Conservation (phyloP, 2,329 filamentous ascomycete genomes). For the Pyrenochaeta sp. region DNA sequence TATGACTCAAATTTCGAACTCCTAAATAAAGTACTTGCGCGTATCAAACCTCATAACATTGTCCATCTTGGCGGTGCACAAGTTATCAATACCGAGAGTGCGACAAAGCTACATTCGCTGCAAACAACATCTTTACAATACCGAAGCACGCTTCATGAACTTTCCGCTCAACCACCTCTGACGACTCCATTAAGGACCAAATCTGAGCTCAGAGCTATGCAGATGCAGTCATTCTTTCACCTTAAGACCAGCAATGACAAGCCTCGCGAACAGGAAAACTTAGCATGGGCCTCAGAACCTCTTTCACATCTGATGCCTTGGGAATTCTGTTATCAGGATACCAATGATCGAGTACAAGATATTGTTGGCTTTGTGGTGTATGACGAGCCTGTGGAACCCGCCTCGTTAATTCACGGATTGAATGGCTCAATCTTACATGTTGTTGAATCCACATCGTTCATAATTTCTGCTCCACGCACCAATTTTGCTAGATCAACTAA, state of each 20-base stretch:
- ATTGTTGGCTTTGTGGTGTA: slow-evolving; percentile 74
- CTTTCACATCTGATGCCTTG: slow-evolving; percentile 68
- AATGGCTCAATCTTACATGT: slow-evolving; percentile 76
- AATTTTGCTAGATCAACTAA: slow-evolving; percentile 53
- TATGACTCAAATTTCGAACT: slow-evolving; percentile 74
- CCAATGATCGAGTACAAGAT: slow-evolving; percentile 55
- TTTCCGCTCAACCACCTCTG: slow-evolving; percentile 63
- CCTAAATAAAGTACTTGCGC: slow-evolving; percentile 64
- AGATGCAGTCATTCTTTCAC: slow-evolving; percentile 84
- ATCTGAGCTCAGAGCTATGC: slow-evolving; percentile 74
- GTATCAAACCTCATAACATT: slow-evolving; percentile 66
- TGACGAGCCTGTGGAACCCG: slow-evolving; percentile 67
- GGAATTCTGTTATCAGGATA: slow-evolving; percentile 67
- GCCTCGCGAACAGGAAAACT: slow-evolving; percentile 17
- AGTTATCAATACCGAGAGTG: slow-evolving; percentile 63
- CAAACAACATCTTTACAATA: slow-evolving; percentile 49
- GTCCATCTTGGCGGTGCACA: slow-evolving; percentile 66
- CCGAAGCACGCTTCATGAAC: slow-evolving; percentile 55
- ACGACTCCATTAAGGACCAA: slow-evolving; percentile 62
- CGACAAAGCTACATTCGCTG: slow-evolving; percentile 65
- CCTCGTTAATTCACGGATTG: slow-evolving; percentile 70
- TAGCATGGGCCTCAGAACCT: slow-evolving; percentile 63
- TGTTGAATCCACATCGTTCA: slow-evolving; percentile 65
- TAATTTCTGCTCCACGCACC: slow-evolving; percentile 26
- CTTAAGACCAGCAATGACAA: slow-evolving; percentile 21